Evolutionary conservation across 257 asterid species (phyloP).

Genomic region (Ballota nigra): DNA sequence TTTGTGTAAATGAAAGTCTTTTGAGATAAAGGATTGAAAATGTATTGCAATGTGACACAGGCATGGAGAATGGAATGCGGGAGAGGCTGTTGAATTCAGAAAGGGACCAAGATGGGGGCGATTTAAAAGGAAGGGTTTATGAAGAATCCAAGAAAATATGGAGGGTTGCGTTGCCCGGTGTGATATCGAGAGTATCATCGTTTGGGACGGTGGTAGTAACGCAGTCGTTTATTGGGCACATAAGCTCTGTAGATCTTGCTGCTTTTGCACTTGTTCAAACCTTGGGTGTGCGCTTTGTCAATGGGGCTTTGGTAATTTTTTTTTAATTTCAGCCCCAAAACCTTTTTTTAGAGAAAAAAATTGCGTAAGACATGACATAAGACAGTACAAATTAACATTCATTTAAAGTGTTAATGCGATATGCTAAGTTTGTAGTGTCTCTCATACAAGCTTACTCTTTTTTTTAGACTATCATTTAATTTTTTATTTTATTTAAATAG

Average conservation of each 20-base stretch:
- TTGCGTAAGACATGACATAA: no score
- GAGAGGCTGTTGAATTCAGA: slow-evolving; percentile 49
- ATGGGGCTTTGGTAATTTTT: slow-evolving; percentile 60
- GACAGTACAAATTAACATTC: no score
- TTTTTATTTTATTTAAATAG: no score
- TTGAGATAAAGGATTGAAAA: no score
- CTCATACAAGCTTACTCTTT: no score
- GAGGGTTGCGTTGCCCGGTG: slow-evolving; percentile 85
- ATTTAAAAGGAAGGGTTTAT: slow-evolving; percentile 45
- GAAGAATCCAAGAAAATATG: slow-evolving; percentile 78
- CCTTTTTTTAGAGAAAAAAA: no score
- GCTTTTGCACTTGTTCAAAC: slow-evolving; percentile 77
- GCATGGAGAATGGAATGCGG: slow-evolving; percentile 42
- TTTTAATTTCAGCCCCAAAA: no score
- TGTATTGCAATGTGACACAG: no score
- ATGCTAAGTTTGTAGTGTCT: no score
- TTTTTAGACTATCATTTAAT: no score
- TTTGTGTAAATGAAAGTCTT: background rate
- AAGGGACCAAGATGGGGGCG: slow-evolving; percentile 28
- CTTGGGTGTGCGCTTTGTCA: slow-evolving; percentile 64
- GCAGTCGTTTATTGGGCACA: slow-evolving; percentile 70
- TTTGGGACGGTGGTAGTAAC: slow-evolving; percentile 69
- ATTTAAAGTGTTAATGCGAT: no score
- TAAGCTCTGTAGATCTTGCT: slow-evolving; percentile 61
- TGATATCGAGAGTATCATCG: slow-evolving; percentile 63